Conservation (phyloP, 306 rosid species). For the Albizia julibrissin region DNA sequence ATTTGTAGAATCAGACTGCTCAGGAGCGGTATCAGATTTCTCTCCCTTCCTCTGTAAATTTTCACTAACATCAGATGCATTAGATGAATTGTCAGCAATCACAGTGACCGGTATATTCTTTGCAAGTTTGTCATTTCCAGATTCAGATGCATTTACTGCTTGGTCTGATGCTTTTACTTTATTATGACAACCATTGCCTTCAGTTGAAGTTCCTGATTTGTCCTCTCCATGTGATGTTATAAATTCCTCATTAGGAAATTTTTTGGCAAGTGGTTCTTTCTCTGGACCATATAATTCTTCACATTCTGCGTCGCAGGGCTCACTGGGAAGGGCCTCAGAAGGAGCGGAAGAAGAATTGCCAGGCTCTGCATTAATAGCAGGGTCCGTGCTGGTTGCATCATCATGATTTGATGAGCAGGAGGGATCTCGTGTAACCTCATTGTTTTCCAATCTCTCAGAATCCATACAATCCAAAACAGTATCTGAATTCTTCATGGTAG, state of each 20-base stretch:
- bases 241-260: conserved; percentile 47
- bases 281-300: conserved; percentile 93
- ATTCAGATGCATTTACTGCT: conserved; percentile 40
- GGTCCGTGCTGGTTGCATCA: conserved; percentile 34
- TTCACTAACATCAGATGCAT: conserved; percentile 37
- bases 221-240: conserved; percentile 35
- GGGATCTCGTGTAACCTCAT: conserved; percentile 46
- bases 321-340: conserved; percentile 42
- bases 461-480: conserved; percentile 40
- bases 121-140: conserved; percentile 34
- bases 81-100: conserved; percentile 36
- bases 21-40: conserved; percentile 39
- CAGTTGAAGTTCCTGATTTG: conserved; percentile 37
- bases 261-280: conserved; percentile 52
- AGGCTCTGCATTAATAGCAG: conserved; percentile 41
- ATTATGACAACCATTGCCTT: conserved; percentile 35
- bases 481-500: conserved; percentile 56
- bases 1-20: conserved; percentile 52
- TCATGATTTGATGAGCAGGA: conserved; percentile 37
- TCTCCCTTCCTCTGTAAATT: conserved; percentile 42
- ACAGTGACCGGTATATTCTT: conserved; percentile 38
- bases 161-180: conserved; percentile 35
- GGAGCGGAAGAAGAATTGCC: conserved; percentile 56
- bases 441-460: conserved; percentile 39
- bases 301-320: conserved; percentile 71